phyloP scores from a whole-genome alignment of 331 rosid species.

The Saraca asoca region DNA sequence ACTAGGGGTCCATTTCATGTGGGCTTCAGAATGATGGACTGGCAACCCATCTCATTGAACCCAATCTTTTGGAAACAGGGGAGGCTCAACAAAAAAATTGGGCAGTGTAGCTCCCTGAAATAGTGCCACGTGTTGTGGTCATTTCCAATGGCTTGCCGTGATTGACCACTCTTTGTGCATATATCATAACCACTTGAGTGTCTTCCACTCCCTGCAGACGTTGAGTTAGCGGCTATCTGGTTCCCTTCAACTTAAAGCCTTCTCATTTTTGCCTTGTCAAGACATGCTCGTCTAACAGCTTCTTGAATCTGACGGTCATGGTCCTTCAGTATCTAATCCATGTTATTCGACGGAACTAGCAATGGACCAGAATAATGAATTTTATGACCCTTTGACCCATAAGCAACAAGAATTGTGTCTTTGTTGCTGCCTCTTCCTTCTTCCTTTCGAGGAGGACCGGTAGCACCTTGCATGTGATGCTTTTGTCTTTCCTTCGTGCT shows the following conservation, averaged over 20 bases:
- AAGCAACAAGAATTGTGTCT: slow-evolving; percentile 77
- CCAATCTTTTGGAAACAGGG: too few relatives aligned
- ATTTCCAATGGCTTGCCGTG: too few relatives aligned
- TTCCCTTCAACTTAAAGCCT: slow-evolving; percentile 78
- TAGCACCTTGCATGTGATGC: slow-evolving; percentile 45
- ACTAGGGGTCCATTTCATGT: too few relatives aligned
- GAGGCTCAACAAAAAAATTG: too few relatives aligned
- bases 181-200: too few relatives aligned
- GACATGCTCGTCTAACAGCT: slow-evolving; percentile 84
- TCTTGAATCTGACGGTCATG: slow-evolving; percentile 97
- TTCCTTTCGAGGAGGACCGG: slow-evolving; percentile 62
- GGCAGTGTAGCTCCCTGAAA: too few relatives aligned
- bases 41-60: too few relatives aligned
- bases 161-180: too few relatives aligned
- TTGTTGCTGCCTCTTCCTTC: slow-evolving; percentile 64
- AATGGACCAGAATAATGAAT: slow-evolving; percentile 97
- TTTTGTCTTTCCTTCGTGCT: too few relatives aligned
- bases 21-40: too few relatives aligned
- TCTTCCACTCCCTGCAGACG: too few relatives aligned
- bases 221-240: slow-evolving; percentile 70
- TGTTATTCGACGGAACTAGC: slow-evolving; percentile 84
- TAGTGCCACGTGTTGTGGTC: too few relatives aligned
- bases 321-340: slow-evolving; percentile 96
- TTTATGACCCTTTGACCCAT: slow-evolving; percentile 90
- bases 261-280: slow-evolving; percentile 82